Conservation (phyloP, 2,329 filamentous ascomycete species). For the Calonectria honghensis region DNA sequence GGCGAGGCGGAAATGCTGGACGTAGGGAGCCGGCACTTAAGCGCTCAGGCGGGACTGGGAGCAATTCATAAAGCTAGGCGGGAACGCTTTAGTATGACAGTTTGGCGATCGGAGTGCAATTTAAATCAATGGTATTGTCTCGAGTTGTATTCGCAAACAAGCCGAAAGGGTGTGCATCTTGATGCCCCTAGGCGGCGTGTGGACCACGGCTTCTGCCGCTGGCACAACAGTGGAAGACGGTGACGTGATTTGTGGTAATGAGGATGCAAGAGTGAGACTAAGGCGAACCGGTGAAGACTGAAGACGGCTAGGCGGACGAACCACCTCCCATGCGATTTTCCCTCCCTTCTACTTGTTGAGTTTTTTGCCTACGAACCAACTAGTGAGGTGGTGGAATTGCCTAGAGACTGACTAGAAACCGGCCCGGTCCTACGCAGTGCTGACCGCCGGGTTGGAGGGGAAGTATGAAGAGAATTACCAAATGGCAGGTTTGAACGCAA, state of each 20-base stretch:
- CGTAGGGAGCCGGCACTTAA: conserved; percentile 38
- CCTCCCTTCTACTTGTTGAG: not conserved
- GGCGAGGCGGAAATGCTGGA: conserved; percentile 35
- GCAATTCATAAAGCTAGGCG: conserved; percentile 62
- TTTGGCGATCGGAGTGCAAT: conserved; percentile 72
- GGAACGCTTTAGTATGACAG: conserved; percentile 68
- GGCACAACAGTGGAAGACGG: conserved; percentile 10
- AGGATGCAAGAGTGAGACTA: not conserved
- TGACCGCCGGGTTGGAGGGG: conserved; percentile 32
- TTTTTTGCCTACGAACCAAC: not conserved
- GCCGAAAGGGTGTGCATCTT: conserved; percentile 37
- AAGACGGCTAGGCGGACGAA: not conserved
- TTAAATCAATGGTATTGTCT: conserved; percentile 61
- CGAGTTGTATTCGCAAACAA: conserved; percentile 48
- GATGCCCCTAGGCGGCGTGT: not conserved
- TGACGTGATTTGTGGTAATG: conserved; percentile 18
- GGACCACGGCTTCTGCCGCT: conserved; percentile 7
- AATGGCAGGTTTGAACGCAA: conserved; percentile 12
- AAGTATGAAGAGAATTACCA: not conserved
- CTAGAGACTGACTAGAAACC: conserved; percentile 9
- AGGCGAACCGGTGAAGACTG: conserved; percentile 13
- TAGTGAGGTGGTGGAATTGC: conserved; percentile 1
- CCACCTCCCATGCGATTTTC: not conserved
- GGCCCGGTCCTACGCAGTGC: conserved; percentile 30
- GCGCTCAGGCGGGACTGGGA: conserved; percentile 50